phyloP scores from a whole-genome alignment of 2,329 filamentous ascomycete species.

The Fusarium pseudonygamai region DNA sequence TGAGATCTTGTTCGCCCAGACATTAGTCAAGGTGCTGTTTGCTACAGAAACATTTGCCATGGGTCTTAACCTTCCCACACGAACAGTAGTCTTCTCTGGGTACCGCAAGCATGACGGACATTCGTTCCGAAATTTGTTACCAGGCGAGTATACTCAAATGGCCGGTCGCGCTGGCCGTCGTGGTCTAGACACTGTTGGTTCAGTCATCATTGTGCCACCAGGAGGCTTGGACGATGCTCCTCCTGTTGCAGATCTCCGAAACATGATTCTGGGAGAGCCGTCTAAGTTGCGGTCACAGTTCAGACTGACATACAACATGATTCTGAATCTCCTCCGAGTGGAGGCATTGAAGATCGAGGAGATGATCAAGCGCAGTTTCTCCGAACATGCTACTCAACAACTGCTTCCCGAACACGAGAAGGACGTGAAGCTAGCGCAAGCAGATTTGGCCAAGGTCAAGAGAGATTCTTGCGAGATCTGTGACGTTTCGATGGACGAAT shows the following conservation, averaged over 20 bases:
- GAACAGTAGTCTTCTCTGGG: conserved; percentile 97
- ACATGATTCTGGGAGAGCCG: conserved; percentile 96
- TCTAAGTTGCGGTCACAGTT: conserved; percentile 97
- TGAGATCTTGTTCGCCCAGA: conserved; percentile 94
- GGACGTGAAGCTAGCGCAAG: conserved; percentile 90
- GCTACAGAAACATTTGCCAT: conserved; percentile 99
- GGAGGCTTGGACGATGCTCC: conserved; percentile 86
- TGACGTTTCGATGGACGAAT: conserved; percentile 80
- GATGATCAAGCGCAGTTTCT: conserved; percentile 99
- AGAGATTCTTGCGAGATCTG: conserved; percentile 85
- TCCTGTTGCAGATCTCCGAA: conserved; percentile 80
- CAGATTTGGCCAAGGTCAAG: conserved; percentile 89
- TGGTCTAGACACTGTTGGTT: conserved; percentile 91
- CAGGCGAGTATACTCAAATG: conserved; percentile 99
- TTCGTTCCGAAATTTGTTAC: conserved; percentile 87
- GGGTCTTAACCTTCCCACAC: conserved; percentile 93
- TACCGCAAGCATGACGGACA: conserved; percentile 97
- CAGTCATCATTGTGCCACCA: conserved; percentile 90
- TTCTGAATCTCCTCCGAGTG: conserved; percentile 91
- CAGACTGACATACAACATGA: conserved; percentile 99
- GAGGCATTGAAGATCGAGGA: conserved; percentile 98
- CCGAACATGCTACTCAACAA: conserved; percentile 96
- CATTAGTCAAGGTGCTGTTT: conserved; percentile 95
- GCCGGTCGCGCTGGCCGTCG: conserved; percentile 92
- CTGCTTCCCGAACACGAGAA: conserved; percentile 95